Conservation (phyloP, 2,329 filamentous ascomycete species). For the Fusarium euwallaceae region DNA sequence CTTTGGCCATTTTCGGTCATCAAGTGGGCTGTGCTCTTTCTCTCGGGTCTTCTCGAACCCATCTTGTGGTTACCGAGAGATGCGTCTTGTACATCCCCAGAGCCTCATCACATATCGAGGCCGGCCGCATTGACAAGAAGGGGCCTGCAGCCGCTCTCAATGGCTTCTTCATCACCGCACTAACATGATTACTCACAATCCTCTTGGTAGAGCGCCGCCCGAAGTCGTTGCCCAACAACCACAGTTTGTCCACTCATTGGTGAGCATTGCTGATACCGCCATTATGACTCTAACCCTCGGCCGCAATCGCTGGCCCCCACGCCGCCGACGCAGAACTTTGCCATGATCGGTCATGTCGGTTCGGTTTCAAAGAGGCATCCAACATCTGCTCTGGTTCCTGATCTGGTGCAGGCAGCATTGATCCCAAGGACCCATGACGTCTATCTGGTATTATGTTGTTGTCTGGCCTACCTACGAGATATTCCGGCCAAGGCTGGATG, state of each 20-base stretch:
- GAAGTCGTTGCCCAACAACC: slow-evolving; percentile 38
- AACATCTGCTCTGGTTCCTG: slow-evolving; percentile 26
- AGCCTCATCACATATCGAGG: slow-evolving; percentile 42
- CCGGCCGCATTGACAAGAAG: slow-evolving; percentile 32
- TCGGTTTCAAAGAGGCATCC: slow-evolving; percentile 31
- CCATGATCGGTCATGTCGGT: slow-evolving; percentile 26
- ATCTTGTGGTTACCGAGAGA: slow-evolving; percentile 33
- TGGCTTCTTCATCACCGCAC: slow-evolving; percentile 38
- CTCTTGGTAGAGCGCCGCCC: slow-evolving; percentile 33
- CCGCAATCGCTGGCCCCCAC: slow-evolving; percentile 40
- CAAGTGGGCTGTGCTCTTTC: slow-evolving; percentile 38
- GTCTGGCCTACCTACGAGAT: slow-evolving; percentile 24
- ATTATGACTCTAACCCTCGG: slow-evolving; percentile 45
- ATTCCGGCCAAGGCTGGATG: slow-evolving; percentile 10
- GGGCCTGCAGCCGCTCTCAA: slow-evolving; percentile 32
- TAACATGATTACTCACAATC: slow-evolving; percentile 37
- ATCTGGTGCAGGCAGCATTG: slow-evolving; percentile 17
- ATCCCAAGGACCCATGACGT: slow-evolving; percentile 26
- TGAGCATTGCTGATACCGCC: slow-evolving; percentile 41
- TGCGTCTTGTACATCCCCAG: slow-evolving; percentile 33
- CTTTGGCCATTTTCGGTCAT: slow-evolving; percentile 40
- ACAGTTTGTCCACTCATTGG: slow-evolving; percentile 40
- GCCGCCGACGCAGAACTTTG: slow-evolving; percentile 29
- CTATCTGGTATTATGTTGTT: slow-evolving; percentile 11
- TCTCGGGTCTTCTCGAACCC: slow-evolving; percentile 41